These are phyloP conservation scores for Aspergillus sclerotiicarbonarius DNA, from an alignment of 495 filamentous ascomycete genomes.

Conservation along the genomic window DNA sequence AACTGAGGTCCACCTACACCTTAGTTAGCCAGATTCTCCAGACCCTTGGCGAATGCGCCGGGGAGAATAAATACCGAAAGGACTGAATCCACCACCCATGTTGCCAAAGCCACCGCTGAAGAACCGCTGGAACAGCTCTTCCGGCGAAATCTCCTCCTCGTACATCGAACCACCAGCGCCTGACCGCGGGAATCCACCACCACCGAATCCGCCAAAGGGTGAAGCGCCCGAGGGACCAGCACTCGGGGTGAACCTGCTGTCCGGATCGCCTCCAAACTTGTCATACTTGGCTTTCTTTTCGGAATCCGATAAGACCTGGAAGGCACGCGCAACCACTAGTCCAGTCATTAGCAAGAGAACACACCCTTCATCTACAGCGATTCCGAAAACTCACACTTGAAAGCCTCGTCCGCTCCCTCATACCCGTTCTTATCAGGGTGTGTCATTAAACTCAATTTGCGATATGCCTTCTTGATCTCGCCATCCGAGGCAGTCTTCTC, in stretches of 20 bases:
- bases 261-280: constrained; percentile 85
- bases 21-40: constrained; percentile 14
- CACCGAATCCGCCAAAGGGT: constrained; percentile 70
- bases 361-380: neutral
- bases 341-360: constrained; percentile 1
- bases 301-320: constrained; percentile 87
- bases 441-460: constrained; percentile 86
- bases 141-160: constrained; percentile 90
- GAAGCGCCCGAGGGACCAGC: constrained; percentile 46
- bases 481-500: constrained; percentile 70
- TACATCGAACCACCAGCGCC: constrained; percentile 56
- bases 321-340: constrained; percentile 85
- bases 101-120: constrained; percentile 64
- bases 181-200: constrained; percentile 53
- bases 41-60: neutral
- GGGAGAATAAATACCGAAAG: constrained; percentile 53
- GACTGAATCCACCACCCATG: constrained; percentile 56
- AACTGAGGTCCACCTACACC: constrained; percentile 75
- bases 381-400: constrained; percentile 65
- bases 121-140: constrained; percentile 95
- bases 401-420: constrained; percentile 93
- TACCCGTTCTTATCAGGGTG: constrained; percentile 99
- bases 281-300: constrained; percentile 90
- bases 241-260: constrained; percentile 71
- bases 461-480: constrained; percentile 97